A percentile compares a stretch with the other conserved stretches of the same genome.
Evolutionary conservation across 2,329 filamentous ascomycete genomes (phyloP).

Genomic region (Ophiostoma tasmaniense): DNA sequence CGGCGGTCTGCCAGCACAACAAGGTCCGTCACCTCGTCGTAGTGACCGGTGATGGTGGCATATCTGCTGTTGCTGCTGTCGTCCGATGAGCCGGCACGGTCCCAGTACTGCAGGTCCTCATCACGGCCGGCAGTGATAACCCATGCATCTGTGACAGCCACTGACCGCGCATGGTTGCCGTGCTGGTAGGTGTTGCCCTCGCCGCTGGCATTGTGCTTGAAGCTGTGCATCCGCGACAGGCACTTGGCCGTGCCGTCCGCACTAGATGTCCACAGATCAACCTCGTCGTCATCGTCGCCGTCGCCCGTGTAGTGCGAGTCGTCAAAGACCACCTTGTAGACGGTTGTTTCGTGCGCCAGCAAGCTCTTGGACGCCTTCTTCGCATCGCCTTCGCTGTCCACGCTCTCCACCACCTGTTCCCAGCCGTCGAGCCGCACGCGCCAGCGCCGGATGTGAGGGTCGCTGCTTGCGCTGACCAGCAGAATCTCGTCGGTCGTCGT

Average conservation of each 20-base stretch:
- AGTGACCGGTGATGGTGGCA: slow-evolving; percentile 74
- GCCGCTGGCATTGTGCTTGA: slow-evolving; percentile 34
- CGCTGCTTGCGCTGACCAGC: slow-evolving; percentile 72
- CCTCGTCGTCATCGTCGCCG: slow-evolving; percentile 36
- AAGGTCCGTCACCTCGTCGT: slow-evolving; percentile 82
- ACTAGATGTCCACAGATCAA: slow-evolving; percentile 85
- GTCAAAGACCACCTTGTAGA: slow-evolving; percentile 67
- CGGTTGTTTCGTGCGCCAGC: slow-evolving; percentile 78
- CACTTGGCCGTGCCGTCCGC: slow-evolving; percentile 84
- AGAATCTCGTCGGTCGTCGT: slow-evolving; percentile 42
- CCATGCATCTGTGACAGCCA: slow-evolving; percentile 68
- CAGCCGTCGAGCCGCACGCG: slow-evolving; percentile 45
- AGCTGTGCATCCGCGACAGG: slow-evolving; percentile 58
- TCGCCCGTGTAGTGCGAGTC: slow-evolving; percentile 13
- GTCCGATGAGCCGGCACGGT: slow-evolving; percentile 72
- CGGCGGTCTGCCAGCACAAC: slow-evolving; percentile 49
- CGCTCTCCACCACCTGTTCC: slow-evolving; percentile 44
- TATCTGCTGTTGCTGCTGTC: slow-evolving; percentile 58
- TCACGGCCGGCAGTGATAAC: slow-evolving; percentile 82
- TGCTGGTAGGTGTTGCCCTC: slow-evolving; percentile 66
- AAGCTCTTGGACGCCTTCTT: slow-evolving; percentile 32
- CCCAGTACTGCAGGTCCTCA: slow-evolving; percentile 88
- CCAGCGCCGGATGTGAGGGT: slow-evolving; percentile 74
- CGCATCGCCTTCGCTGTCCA: not conserved
- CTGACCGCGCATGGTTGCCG: slow-evolving; percentile 81